Base-by-base conservation (phyloP, 148 eudicot species). In the Rhododendron ferrugineum region DNA sequence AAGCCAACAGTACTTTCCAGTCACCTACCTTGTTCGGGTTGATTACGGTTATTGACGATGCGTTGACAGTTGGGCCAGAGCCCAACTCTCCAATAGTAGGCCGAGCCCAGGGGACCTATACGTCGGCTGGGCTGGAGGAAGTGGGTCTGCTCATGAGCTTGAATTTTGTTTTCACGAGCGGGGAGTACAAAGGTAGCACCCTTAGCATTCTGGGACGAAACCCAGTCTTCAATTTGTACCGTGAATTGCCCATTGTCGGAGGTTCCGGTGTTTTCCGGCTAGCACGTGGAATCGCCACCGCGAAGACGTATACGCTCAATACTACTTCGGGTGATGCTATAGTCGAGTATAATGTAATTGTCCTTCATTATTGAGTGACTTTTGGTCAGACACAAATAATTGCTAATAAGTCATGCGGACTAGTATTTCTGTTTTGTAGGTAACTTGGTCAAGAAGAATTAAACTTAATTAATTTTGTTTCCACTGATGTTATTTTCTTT, bases 241-340 rank as follows among this genome's bases (percentile, higher is more conserved):
- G 92, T 26, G 93, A 92, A 82, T 76, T 92, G 78, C 64, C 91
- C 1, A 80, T 92, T 9, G 88, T 91, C 0, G 93, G 93, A 0
- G 94, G 94, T 4, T 86, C 90, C 0, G 90, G 91, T 34, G 11
- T 79, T 78, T 92, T 90, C 62, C 84, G 94, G 15, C 85, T 90
- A 79, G 94, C 90, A 7, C 82, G 89, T 2, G 44, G 44, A 40
- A 40, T 40, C 6, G 93, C 89, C 15, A 52, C 87, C 18, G 87
- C 89, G 0, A 81, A 85, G 23, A 92, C 94, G 1, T 22, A 82
- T 49, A 88, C 34, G 50, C 50, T 86, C 56, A 78, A 88, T 84
- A 8, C 73, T 11, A 83, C 88, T 10, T 14, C 87, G 1, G 85
- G 88, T 40, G 44, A 40, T 40, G 44, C 44, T 40, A 40, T 40